These are phyloP conservation scores for Dendrostoma leiphaemia DNA, from an alignment of 2,329 filamentous ascomycete species.

Conservation along the genomic window DNA sequence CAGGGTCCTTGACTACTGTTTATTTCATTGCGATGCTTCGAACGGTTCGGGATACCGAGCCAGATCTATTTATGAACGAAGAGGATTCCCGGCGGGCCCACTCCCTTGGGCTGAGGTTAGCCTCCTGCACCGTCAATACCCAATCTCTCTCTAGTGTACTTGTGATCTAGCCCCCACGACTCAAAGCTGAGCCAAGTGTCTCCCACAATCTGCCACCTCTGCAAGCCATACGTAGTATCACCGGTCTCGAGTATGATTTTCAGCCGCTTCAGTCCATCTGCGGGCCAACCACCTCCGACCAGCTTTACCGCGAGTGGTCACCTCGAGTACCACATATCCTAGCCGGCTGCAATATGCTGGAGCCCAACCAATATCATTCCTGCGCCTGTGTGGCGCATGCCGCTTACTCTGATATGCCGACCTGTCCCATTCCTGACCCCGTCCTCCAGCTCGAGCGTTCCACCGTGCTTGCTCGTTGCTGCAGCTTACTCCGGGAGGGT, in stretches of 20 bases:
- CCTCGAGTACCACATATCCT: conserved; percentile 5
- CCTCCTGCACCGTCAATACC: no score
- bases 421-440: conserved; percentile 4
- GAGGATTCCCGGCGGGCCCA: not conserved
- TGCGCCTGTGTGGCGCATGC: conserved; percentile 13
- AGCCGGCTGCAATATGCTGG: conserved; percentile 4
- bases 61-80: not conserved
- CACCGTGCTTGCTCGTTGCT: conserved; percentile 10
- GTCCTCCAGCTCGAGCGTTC: conserved; percentile 1
- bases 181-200: no score
- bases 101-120: not conserved
- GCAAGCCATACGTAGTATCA: no score
- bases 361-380: conserved; percentile 13
- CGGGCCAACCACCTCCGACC: conserved; percentile 8
- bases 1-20: not conserved
- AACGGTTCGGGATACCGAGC: not conserved
- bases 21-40: not conserved
- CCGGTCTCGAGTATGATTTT: not conserved
- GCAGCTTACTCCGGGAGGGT: conserved; percentile 8
- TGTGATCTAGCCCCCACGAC: not conserved
- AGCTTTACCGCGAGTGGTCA: conserved; percentile 1
- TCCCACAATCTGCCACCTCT: no score
- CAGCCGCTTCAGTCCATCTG: conserved; percentile 3
- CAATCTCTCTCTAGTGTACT: no score
- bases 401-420: not conserved